These are phyloP conservation scores for Ilyonectria destructans DNA, from an alignment of 2,329 filamentous ascomycete species.

Conservation along the genomic window DNA sequence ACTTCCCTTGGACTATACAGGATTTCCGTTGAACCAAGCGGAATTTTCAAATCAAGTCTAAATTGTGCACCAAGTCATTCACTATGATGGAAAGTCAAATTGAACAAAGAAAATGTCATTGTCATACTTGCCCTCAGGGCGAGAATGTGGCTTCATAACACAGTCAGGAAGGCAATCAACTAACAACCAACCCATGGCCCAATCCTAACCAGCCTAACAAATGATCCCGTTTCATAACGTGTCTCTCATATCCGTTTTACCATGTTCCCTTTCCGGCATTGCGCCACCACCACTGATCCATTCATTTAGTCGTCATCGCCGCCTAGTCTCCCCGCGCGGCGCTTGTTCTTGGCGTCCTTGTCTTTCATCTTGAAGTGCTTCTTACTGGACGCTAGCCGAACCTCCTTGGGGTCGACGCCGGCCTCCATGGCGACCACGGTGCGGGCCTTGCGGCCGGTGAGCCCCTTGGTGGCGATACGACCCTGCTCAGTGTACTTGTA, in stretches of 20 bases:
- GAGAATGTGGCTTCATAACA: conserved; percentile 40
- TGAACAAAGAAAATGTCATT: conserved; percentile 42
- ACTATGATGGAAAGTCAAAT: conserved; percentile 5
- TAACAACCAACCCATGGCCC: conserved; percentile 36
- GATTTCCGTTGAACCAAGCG: not conserved
- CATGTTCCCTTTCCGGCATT: conserved; percentile 7
- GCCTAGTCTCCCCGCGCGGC: conserved; percentile 40
- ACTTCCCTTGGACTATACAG: not conserved
- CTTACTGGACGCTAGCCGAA: conserved; percentile 79
- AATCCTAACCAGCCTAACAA: conserved; percentile 40
- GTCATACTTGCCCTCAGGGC: conserved; percentile 38
- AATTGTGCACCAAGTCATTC: not conserved
- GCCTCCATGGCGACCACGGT: conserved; percentile 88
- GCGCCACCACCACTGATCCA: conserved; percentile 51
- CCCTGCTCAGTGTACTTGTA: conserved; percentile 92
- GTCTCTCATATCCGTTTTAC: conserved; percentile 57
- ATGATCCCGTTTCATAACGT: conserved; percentile 64
- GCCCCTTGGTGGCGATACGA: conserved; percentile 70
- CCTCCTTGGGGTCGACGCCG: conserved; percentile 86
- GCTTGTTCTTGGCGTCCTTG: conserved; percentile 71
- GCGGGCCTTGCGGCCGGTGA: conserved; percentile 88
- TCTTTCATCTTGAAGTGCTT: conserved; percentile 94
- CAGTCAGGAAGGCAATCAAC: conserved; percentile 18
- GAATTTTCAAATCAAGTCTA: not conserved
- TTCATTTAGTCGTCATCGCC: conserved; percentile 43